Evolutionary conservation across 345 rosid species (phyloP).

Genomic region (Turritis glabra): DNA sequence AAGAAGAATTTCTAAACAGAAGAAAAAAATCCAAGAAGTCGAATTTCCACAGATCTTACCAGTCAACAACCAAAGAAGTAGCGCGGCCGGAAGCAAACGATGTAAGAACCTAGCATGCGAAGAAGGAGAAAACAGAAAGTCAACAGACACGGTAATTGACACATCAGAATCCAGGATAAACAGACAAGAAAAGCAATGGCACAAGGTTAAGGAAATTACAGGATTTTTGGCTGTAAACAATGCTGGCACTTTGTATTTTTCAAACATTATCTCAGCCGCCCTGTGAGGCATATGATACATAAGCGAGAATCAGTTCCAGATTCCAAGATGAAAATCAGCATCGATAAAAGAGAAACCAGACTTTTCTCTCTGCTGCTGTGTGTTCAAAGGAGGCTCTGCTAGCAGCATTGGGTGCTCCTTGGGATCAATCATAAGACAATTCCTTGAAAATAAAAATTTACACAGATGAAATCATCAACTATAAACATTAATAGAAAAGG

Average conservation of each 20-base stretch:
- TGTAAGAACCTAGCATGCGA: slow-evolving; percentile 66
- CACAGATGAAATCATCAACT: slow-evolving; percentile 1
- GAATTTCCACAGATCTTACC: slow-evolving; percentile 44
- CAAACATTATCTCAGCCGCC: slow-evolving; percentile 90
- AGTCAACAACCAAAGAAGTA: slow-evolving; percentile 88
- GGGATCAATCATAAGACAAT: slow-evolving; percentile 80
- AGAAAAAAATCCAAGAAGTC: neutral
- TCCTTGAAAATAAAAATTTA: slow-evolving; percentile 43
- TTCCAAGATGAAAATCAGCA: slow-evolving; percentile 1
- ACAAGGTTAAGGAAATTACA: slow-evolving; percentile 48
- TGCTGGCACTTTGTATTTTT: slow-evolving; percentile 85
- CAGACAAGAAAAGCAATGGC: neutral
- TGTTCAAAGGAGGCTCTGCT: slow-evolving; percentile 81
- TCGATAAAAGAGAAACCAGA: slow-evolving; percentile 9
- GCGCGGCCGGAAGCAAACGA: slow-evolving; percentile 96
- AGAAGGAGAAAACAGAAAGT: neutral
- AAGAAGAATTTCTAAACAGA: neutral
- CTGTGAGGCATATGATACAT: slow-evolving; percentile 43
- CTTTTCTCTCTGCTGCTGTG: slow-evolving; percentile 89
- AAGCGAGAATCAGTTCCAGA: neutral
- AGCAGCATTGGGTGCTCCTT: slow-evolving; percentile 95
- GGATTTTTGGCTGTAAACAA: slow-evolving; percentile 92
- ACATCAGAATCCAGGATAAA: neutral
- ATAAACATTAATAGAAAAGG: neutral
- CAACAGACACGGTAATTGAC: neutral